Base-by-base conservation (phyloP, 169 alveolate genomes). In the Plasmodium cynomolgi region DNA sequence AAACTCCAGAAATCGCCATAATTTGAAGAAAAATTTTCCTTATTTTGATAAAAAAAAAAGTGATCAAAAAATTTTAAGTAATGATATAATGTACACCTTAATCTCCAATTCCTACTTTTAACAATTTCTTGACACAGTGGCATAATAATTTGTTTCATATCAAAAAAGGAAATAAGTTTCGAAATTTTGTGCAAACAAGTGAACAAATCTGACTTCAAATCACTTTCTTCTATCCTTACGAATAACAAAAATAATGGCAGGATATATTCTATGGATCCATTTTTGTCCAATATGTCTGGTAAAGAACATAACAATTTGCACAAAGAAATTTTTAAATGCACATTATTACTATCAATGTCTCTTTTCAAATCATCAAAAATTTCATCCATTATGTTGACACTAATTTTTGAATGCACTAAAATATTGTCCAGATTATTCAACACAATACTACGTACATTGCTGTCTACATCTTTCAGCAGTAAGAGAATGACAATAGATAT, bases 81-180 rank as follows among this genome's bases (percentile, higher is more conserved):
- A 44, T 91, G 31, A 74, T 31, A 91, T 82, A 91, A 81, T 11
- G 92, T 81, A 82, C 39, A 79, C 83, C 92, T 26, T 50, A 91
- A 72, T 71, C 95, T 81, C 95, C 95, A 91, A 56, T 91, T 91
- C 58, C 56, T 91, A 72, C 82, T 91, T 82, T 91, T 91, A 20
- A 73, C 81, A 82, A 91, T 91, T 91, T 91, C 95, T 31, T 81
- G 77, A 82, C 86, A 71, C 79, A 91, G 39, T 15, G 95, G 95
- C 37, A 91, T 91, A n/a, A 91, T 91, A 6, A 91, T 91, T 91
- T 91, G 95, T 81, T 91, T 91, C 95, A 91, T 91, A 91, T 91
- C 95, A 71, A 91, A 81, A 82, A 44, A 91, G 34, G 95, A 91
- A 34, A 91, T 91, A 71, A 81, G 80, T 74, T 83, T 91, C 0